Evolutionary conservation across 73 alveolate genomes (phyloP), one percentile per base, ranked within the genome.

Genomic region (Vitrella brassicaformis): DNA sequence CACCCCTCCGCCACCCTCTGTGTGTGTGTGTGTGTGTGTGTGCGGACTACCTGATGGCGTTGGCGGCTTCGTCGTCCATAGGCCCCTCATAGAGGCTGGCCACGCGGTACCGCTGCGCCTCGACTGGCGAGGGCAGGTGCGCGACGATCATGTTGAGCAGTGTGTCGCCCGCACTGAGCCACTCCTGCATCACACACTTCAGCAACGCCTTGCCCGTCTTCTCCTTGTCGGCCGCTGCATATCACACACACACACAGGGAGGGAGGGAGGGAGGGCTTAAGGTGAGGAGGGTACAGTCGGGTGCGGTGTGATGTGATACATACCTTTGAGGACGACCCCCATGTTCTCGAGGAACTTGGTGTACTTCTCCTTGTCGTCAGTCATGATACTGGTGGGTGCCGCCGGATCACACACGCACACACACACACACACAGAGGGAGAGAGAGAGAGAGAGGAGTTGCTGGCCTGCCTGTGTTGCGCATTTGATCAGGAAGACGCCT

Each of bases 61-160:
- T 69, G 27, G 96, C 94, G 30, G 90, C 86, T 14, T 68, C 93
- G 74, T 94, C 99, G 81, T 94, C 96, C 77, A 72, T 39, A 27
- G 97, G 93, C 28, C 98, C 98, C 80, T 93, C 92, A 89, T 92
- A 94, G 31, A 93, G 82, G 85, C 73, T 86, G 68, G 47, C 73
- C 31, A 92, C 87, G 71, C 98, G 90, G 87, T 90, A 90, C 78
- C 73, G 71, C 84, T 92, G 92, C 10, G 98, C 96, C 28, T 69
- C 85, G 69, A 71, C 80, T 10, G 98, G 98, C n/a, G 98, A 94
- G 29, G 98, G 98, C 47, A 94, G 86, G 71, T 94, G 91, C 77
- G 71, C 68, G 67, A 82, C 85, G 47, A 91, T 81, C 98, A 94
- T 94, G 30, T 85, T 89, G 45, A 92, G 47, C 47, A 94, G 47